Conservation (phyloP, 2,329 filamentous ascomycete species). For the Fusarium clavum region DNA sequence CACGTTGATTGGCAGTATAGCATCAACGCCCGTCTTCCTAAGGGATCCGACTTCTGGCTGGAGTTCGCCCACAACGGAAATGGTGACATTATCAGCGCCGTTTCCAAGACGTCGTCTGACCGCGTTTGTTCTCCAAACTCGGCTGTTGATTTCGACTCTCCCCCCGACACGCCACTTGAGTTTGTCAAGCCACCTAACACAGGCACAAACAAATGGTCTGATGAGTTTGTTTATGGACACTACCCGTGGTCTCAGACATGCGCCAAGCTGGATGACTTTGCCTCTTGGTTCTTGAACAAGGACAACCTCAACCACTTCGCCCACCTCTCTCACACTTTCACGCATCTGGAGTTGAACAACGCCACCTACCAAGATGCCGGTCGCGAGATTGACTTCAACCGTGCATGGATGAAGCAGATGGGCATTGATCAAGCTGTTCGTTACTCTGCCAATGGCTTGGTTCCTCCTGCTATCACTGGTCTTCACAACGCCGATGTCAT, state of each 20-base stretch:
- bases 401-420: conserved; percentile 29
- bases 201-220: conserved; percentile 25
- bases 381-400: conserved; percentile 34
- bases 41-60: conserved; percentile 27
- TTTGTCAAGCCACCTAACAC: conserved; percentile 22
- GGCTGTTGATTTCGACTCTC: conserved; percentile 21
- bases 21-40: conserved; percentile 27
- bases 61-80: conserved; percentile 37
- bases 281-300: conserved; percentile 26
- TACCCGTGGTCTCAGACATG: conserved; percentile 28
- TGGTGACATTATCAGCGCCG: conserved; percentile 26
- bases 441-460: conserved; percentile 26
- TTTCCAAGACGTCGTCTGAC: background rate
- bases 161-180: conserved; percentile 24
- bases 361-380: conserved; percentile 31
- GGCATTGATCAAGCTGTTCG: conserved; percentile 24
- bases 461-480: conserved; percentile 35
- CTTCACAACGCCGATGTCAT: conserved; percentile 35
- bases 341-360: conserved; percentile 33
- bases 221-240: conserved; percentile 7
- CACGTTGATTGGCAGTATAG: conserved; percentile 33
- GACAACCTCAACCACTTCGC: conserved; percentile 33
- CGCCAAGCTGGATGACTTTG: conserved; percentile 29
- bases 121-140: background rate
- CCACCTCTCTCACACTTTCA: conserved; percentile 33